Base-by-base conservation (phyloP, 2,329 filamentous ascomycete genomes). In the Pseudocercospora cruenta region DNA sequence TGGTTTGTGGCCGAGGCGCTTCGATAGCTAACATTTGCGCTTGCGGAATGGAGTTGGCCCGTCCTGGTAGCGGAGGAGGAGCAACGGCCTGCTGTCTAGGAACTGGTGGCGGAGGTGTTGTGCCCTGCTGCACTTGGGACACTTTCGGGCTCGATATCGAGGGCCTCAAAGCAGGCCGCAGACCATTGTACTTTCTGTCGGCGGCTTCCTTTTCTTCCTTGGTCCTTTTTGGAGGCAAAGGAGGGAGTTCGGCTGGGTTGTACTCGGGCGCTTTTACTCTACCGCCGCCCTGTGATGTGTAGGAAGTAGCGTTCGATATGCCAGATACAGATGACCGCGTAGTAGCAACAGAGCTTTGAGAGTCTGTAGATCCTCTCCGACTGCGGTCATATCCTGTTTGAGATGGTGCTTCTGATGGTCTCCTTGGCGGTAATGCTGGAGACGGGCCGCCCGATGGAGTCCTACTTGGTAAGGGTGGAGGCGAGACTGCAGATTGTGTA, bases 231-330 rank as follows among this genome's bases (percentile, higher is more conserved):
- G 84, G 81, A 58, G 86, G 86, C 39, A 88, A 77, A 31, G 83
- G 79, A 60, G 87, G 87, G 9, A 88, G 76, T 43, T 82, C 81
- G 14, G 82, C 76, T 58, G 86, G 83, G 66, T 86, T 85, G 77
- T 84, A 89, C 55, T 83, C 82, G 9, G 87, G 87, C 5, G 87
- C 77, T 60, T 69, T 65, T 58, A 78, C 64, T 14, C 58, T 70
- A 7, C 2, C 60, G 12, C 71, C 71, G 14, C 72, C 70, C 49
- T 64, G 61, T 2, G 74, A 76, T 12, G 74, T 73, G 45, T 71
- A 65, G 3, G 72, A 73, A 2, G 74, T 75, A 0, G 71, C 68
- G 43, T 80, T 80, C 1, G 85, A 85, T 8, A 79, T 77, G 58
- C 81, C 81, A 12, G 86, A 87, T 9, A 83, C 74, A 4, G 82